phyloP scores from a whole-genome alignment of 345 rosid species.

The Crucihimalaya himalaica region DNA sequence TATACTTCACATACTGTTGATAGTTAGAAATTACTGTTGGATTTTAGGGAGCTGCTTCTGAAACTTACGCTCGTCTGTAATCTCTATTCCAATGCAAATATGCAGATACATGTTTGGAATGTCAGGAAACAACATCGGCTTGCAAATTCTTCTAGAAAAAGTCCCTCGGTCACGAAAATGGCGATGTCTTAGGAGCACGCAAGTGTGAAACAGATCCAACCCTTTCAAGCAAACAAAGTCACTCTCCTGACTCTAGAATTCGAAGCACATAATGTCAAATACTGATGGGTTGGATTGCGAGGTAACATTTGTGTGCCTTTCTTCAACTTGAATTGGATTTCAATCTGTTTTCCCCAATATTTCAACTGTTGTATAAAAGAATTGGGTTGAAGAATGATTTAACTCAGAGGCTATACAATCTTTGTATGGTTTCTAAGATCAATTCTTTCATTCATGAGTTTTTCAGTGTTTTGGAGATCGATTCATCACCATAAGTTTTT shows the following conservation, averaged over 20 bases:
- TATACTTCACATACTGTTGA: not conserved
- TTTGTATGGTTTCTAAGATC: not conserved
- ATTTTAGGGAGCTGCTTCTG: not conserved
- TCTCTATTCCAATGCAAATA: constrained; percentile 18
- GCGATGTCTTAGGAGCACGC: constrained; percentile 83
- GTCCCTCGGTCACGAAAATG: constrained; percentile 60
- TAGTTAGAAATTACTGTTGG: constrained; percentile 8
- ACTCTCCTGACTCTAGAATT: constrained; percentile 10
- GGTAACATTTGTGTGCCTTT: constrained; percentile 8
- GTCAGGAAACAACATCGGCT: constrained; percentile 65
- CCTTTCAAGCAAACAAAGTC: constrained; percentile 19
- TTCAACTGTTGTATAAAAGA: constrained; percentile 24
- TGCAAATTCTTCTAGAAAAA: constrained; percentile 85
- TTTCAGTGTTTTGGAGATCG: constrained; percentile 15
- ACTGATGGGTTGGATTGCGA: not conserved
- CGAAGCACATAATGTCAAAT: constrained; percentile 28
- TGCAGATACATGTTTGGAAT: constrained; percentile 69
- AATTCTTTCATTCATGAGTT: constrained; percentile 8
- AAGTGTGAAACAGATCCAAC: constrained; percentile 47
- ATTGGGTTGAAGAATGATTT: constrained; percentile 27
- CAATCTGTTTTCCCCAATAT: constrained; percentile 8
- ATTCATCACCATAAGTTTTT: not conserved
- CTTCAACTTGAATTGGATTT: constrained; percentile 6
- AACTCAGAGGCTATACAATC: constrained; percentile 19
- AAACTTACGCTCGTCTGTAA: not conserved